phyloP scores from a whole-genome alignment of 192 early-diverging fungal genomes.

The Entomortierella lignicola region DNA sequence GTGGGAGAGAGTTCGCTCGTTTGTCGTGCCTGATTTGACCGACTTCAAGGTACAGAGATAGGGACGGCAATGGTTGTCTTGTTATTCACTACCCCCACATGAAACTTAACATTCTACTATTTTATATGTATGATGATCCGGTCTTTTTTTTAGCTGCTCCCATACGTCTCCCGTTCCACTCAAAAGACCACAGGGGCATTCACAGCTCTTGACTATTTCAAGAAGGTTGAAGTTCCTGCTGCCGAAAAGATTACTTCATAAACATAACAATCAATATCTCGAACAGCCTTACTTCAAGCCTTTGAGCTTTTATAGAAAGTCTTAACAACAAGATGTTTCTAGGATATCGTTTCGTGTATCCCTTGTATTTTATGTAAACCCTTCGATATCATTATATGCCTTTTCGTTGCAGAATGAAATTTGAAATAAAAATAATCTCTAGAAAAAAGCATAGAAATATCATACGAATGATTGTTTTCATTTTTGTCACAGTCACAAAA shows the following conservation, averaged over 20 bases:
- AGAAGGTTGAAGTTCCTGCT: constrained; percentile 19
- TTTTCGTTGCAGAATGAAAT: background rate
- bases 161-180: constrained; percentile 56
- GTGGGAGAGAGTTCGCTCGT: constrained; percentile 68
- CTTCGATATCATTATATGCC: no score
- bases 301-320: no score
- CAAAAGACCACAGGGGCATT: constrained; percentile 59
- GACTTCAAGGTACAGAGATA: constrained; percentile 57
- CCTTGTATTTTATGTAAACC: constrained; percentile 3
- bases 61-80: background rate
- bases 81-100: background rate
- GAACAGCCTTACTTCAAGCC: background rate
- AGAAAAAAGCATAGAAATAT: no score
- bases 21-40: constrained; percentile 70
- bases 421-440: no score
- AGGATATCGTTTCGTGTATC: constrained; percentile 15
- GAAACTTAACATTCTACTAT: background rate
- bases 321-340: background rate
- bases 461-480: background rate
- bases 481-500: constrained; percentile 1
- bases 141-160: constrained; percentile 32
- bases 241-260: constrained; percentile 43
- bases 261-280: background rate
- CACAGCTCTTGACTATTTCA: constrained; percentile 55
- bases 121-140: background rate